phyloP scores from a whole-genome alignment of 805 yeast species.

The Nakazawaea wyomingensis region DNA sequence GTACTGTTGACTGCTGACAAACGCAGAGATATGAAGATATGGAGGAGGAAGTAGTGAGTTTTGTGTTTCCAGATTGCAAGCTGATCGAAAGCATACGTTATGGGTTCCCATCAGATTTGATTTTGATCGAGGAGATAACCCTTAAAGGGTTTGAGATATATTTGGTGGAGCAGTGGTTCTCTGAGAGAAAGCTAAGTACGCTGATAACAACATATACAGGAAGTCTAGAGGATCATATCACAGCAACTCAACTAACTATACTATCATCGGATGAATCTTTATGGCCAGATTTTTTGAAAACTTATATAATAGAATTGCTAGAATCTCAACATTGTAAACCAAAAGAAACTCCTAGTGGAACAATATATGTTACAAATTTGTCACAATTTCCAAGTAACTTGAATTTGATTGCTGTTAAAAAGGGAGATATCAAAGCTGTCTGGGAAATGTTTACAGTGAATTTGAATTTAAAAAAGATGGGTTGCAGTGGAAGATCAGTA shows the following conservation, averaged over 20 bases:
- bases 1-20: too few species aligned
- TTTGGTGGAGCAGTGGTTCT: slow-evolving; percentile 92
- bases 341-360: slow-evolving; percentile 55
- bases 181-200: slow-evolving; percentile 60
- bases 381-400: slow-evolving; percentile 72
- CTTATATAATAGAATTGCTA: slow-evolving; percentile 60
- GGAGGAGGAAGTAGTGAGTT: slow-evolving; percentile 18
- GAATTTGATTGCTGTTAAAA: slow-evolving; percentile 64
- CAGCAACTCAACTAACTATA: slow-evolving; percentile 52
- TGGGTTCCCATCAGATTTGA: slow-evolving; percentile 35
- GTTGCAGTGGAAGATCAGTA: slow-evolving; percentile 84
- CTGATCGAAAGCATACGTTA: slow-evolving; percentile 44
- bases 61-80: slow-evolving; percentile 51
- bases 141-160: slow-evolving; percentile 82
- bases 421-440: slow-evolving; percentile 47
- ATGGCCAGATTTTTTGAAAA: slow-evolving; percentile 50
- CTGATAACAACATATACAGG: slow-evolving; percentile 85
- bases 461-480: slow-evolving; percentile 67
- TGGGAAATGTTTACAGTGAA: slow-evolving; percentile 64
- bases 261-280: slow-evolving; percentile 38
- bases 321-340: slow-evolving; percentile 59
- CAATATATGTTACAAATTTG: slow-evolving; percentile 76
- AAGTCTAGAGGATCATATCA: slow-evolving; percentile 56
- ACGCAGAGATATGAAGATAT: background rate
- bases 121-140: slow-evolving; percentile 37